These are phyloP conservation scores for Wolfiporia cocos DNA, from an alignment of 1,284 basidiomycete species.

Conservation along the genomic window DNA sequence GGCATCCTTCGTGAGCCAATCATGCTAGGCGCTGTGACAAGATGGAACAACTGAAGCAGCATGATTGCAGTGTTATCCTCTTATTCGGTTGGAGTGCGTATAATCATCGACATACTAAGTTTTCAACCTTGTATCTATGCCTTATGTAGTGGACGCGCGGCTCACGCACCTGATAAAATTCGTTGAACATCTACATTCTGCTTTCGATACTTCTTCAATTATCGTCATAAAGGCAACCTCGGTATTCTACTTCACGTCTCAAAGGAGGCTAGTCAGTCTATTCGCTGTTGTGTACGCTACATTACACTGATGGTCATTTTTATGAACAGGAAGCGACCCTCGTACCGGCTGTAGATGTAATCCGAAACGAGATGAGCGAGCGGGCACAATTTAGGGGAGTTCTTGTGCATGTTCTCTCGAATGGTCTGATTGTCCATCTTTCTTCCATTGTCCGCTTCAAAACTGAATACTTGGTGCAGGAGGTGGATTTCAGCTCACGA, in stretches of 20 bases:
- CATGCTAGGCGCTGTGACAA: not conserved
- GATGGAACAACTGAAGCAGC: not conserved
- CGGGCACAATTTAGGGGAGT: constrained; percentile 4
- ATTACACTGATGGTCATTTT: not conserved
- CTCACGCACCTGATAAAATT: constrained; percentile 1
- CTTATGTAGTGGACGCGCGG: not conserved
- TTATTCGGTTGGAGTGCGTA: constrained; percentile 2
- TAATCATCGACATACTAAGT: not conserved
- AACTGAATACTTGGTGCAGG: constrained; percentile 1
- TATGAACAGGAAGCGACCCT: constrained; percentile 5
- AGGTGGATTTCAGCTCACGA: constrained; percentile 12
- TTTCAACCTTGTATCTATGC: not conserved
- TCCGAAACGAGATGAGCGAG: constrained; percentile 1
- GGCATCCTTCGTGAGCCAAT: constrained; percentile 1
- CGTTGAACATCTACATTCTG: not conserved
- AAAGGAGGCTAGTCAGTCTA: not conserved
- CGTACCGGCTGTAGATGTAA: constrained; percentile 7
- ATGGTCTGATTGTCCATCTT: constrained; percentile 5
- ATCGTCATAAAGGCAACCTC: constrained; percentile 1
- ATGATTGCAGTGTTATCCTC: not conserved
- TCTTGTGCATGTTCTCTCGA: constrained; percentile 11
- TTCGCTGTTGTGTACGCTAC: not conserved
- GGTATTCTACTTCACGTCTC: not conserved
- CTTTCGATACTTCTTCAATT: constrained; percentile 1
- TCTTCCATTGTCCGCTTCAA: not conserved